Evolutionary conservation across 345 rosid species (phyloP).

Genomic region (Eucalyptus dawsonii): DNA sequence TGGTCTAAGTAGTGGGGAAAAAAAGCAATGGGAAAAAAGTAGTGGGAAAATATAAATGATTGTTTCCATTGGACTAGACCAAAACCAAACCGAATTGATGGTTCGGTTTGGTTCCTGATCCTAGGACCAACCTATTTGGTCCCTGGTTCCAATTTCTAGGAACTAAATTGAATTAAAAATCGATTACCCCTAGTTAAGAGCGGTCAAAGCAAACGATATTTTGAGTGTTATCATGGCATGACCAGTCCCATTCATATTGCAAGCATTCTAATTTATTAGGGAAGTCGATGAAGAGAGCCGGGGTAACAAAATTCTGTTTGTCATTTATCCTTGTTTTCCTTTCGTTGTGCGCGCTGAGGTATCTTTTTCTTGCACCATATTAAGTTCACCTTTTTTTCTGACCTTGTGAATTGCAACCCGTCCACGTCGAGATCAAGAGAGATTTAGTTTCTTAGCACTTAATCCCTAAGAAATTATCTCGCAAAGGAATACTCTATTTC

Average conservation of each 20-base stretch:
- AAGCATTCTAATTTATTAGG: neutral
- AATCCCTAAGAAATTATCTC: neutral
- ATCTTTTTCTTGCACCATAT: neutral
- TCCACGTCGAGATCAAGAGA: rapidly evolving
- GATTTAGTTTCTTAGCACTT: neutral
- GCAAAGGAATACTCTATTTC: neutral
- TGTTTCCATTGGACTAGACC: too few species aligned
- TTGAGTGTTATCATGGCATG: neutral
- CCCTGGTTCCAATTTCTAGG: too few species aligned
- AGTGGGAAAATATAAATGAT: too few species aligned
- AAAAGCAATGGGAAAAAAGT: too few species aligned
- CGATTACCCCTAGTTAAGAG: neutral
- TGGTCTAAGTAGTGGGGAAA: too few species aligned
- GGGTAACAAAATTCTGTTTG: neutral
- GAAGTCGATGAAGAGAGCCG: neutral
- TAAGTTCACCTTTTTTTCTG: neutral
- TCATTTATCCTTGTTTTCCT: neutral
- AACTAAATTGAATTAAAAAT: rapidly evolving
- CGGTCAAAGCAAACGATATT: neutral
- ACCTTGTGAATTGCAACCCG: neutral
- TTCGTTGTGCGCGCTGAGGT: rapidly evolving
- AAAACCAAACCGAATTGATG: too few species aligned
- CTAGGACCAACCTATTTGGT: too few species aligned
- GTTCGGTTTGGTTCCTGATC: rapidly evolving
- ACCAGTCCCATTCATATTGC: neutral